Evolutionary conservation across 73 alveolate genomes (phyloP), one percentile per base, ranked within the genome.

Genomic region (Paramecium sexaurelia): DNA sequence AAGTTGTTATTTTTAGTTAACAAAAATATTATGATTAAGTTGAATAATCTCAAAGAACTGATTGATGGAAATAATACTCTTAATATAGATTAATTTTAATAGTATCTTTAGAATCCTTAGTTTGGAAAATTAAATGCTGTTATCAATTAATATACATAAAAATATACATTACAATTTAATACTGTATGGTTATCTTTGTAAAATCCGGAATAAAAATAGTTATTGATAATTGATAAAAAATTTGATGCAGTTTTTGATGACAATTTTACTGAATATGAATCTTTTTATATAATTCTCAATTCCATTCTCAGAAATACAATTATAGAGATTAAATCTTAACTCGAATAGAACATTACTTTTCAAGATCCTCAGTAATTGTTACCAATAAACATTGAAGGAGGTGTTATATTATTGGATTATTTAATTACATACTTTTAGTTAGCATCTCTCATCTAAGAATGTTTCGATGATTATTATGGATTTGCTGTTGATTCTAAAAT

Each of bases 231-330:
- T 7, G 94, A 88, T 35, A 88, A 88, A 37, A 88, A 88, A n/a
- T 88, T 88, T 71, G 94, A 88, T 66, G 94, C 94, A 3, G 55
- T 88, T 22, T 88, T 88, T 69, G 94, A 88, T 88, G 91, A 88
- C 11, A 88, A 88, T 29, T 88, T 88, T 61, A 88, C 83, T 40
- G 94, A 88, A 45, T 88, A 41, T 69, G 94, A 88, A 24, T 68
- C 91, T 13, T 88, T 88, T 27, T 88, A 88, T 41, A 88, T 88
- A 0, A 88, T 88, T 24, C 73, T 88, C 55, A 33, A 88, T 9
- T 88, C 94, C n/a, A 43, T 88, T 45, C 75, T 88, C 7, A 75
- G 90, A 43, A 41, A 35, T 22, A 45, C 94, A 35, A 88, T 88
- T 27, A 75, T 56, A 43, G 94, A 88, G 20, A 69, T 88, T 20